Evolutionary conservation across 2,329 filamentous ascomycete species (phyloP).

Genomic region (Fusarium staphyleae): DNA sequence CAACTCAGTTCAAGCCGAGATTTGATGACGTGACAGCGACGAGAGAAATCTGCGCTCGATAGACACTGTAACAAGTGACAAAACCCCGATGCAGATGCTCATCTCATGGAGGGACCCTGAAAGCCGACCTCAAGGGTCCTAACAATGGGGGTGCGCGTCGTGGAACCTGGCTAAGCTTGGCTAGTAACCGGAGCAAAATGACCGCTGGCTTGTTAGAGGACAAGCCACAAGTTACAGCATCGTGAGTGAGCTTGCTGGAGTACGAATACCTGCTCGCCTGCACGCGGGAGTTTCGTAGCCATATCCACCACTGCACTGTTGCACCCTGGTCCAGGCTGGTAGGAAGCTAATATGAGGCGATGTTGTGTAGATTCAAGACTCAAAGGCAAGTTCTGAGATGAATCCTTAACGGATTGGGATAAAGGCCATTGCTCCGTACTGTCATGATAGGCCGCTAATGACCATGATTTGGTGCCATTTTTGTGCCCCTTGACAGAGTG

Average conservation of each 20-base stretch:
- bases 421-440: background rate
- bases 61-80: background rate
- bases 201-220: constrained; percentile 20
- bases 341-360: constrained; percentile 31
- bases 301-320: constrained; percentile 2
- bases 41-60: constrained; percentile 6
- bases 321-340: constrained; percentile 9
- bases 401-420: background rate
- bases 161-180: background rate
- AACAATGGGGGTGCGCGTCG: background rate
- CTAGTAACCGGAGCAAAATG: constrained; percentile 37
- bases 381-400: constrained; percentile 2
- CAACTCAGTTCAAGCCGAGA: background rate
- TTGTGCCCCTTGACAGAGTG: constrained; percentile 5
- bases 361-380: constrained; percentile 9
- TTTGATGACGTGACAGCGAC: constrained; percentile 23
- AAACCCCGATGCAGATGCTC: background rate
- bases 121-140: constrained; percentile 15
- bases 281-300: constrained; percentile 10
- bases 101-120: constrained; percentile 30
- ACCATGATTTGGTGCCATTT: constrained; percentile 12
- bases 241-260: too few species aligned
- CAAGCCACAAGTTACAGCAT: too few species aligned
- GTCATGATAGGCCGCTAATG: constrained; percentile 15
- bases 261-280: too few species aligned